A percentile compares a stretch with the other conserved stretches of the same genome.
Conservation (phyloP, 495 filamentous ascomycete genomes). For the Penicillium atrosanguineum region DNA sequence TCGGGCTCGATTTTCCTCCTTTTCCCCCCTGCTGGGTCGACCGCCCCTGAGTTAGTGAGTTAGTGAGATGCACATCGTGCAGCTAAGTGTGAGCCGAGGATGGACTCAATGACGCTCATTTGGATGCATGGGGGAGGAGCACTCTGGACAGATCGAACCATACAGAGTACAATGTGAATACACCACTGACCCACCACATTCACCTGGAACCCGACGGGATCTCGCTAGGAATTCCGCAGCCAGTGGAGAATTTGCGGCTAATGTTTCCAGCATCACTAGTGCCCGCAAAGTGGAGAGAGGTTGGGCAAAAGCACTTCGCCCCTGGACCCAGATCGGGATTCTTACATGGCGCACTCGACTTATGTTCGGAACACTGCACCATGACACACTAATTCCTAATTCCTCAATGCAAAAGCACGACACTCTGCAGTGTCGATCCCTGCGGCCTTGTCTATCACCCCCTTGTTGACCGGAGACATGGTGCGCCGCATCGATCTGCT, state of each 20-base stretch:
- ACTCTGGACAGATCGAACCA: constrained; percentile 14
- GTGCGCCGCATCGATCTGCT: constrained; percentile 4
- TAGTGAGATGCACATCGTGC: background rate
- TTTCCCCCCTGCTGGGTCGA: constrained; percentile 21
- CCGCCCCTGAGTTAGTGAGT: constrained; percentile 9
- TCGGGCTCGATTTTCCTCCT: constrained; percentile 24
- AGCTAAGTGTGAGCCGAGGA: background rate
- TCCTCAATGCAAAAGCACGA: constrained; percentile 1
- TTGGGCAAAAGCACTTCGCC: background rate
- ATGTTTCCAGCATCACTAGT: constrained; percentile 17
- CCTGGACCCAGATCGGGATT: background rate
- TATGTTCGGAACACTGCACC: background rate
- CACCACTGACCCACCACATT: constrained; percentile 10
- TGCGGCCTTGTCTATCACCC: background rate
- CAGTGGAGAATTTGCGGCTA: constrained; percentile 13
- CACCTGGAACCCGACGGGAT: constrained; percentile 14
- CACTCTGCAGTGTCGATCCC: constrained; percentile 7
- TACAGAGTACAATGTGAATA: constrained; percentile 18
- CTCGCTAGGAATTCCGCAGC: constrained; percentile 18
- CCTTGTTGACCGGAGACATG: constrained; percentile 3
- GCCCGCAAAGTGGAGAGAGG: constrained; percentile 16
- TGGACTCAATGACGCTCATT: constrained; percentile 1
- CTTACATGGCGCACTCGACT: background rate
- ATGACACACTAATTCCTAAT: background rate
- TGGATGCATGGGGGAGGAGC: constrained; percentile 4